Evolutionary conservation across 2,329 filamentous ascomycete genomes (phyloP).

Genomic region (Rosellinia necatrix): DNA sequence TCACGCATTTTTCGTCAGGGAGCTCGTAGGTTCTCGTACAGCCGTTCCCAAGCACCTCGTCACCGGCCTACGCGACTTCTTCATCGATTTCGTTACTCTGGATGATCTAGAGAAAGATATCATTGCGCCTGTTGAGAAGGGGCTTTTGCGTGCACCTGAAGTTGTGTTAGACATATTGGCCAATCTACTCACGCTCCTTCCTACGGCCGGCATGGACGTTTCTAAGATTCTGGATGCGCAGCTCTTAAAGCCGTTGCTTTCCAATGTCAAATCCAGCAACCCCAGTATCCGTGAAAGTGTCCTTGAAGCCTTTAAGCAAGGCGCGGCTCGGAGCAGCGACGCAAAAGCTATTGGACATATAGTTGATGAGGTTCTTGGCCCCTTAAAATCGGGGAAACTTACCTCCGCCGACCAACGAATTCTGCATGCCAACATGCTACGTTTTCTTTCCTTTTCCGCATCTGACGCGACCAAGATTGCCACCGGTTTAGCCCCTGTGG

Average conservation of each 20-base stretch:
- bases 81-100: slow-evolving; percentile 70
- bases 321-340: slow-evolving; percentile 59
- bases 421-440: slow-evolving; percentile 80
- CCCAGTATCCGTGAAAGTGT: slow-evolving; percentile 75
- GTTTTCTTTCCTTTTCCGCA: slow-evolving; percentile 63
- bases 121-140: slow-evolving; percentile 84
- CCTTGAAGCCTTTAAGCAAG: slow-evolving; percentile 71
- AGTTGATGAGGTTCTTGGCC: slow-evolving; percentile 75
- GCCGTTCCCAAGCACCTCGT: slow-evolving; percentile 73
- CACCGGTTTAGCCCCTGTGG: slow-evolving; percentile 67
- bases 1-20: slow-evolving; percentile 81
- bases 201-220: slow-evolving; percentile 71
- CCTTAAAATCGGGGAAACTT: slow-evolving; percentile 83
- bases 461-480: slow-evolving; percentile 69
- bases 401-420: slow-evolving; percentile 83
- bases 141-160: slow-evolving; percentile 85
- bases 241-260: slow-evolving; percentile 84
- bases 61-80: slow-evolving; percentile 79
- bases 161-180: slow-evolving; percentile 81
- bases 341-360: slow-evolving; percentile 66
- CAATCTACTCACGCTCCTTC: slow-evolving; percentile 72
- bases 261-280: slow-evolving; percentile 91
- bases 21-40: slow-evolving; percentile 79
- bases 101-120: slow-evolving; percentile 78
- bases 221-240: slow-evolving; percentile 73